phyloP scores from a whole-genome alignment of 169 alveolate species.

The Plasmodium vivax region DNA sequence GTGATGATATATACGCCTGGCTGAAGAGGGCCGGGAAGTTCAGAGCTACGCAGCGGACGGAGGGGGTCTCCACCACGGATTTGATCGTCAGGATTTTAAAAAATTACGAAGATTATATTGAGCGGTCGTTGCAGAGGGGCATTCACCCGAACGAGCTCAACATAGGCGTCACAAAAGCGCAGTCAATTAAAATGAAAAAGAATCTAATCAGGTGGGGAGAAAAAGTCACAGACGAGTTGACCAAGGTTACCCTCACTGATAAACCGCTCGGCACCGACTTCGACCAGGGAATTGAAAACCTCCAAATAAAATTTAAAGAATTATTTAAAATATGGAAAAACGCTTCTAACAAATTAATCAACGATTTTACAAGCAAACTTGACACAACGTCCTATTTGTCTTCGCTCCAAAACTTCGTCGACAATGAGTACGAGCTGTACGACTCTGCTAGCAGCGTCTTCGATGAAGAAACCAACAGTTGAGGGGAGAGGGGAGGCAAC shows the following conservation, averaged over 20 bases:
- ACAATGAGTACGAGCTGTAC: constrained; percentile 23
- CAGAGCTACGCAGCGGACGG: constrained; percentile 92
- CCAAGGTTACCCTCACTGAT: constrained; percentile 91
- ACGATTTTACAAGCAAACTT: constrained; percentile 68
- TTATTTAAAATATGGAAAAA: constrained; percentile 73
- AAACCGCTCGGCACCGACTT: constrained; percentile 79
- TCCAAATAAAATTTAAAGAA: constrained; percentile 69
- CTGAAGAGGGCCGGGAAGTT: constrained; percentile 91
- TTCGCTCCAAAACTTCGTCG: constrained; percentile 39
- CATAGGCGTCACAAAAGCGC: constrained; percentile 92
- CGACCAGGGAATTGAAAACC: constrained; percentile 72
- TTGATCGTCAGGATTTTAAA: constrained; percentile 93
- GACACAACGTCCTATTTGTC: constrained; percentile 59
- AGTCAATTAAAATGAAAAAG: constrained; percentile 90
- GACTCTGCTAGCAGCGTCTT: constrained; percentile 47
- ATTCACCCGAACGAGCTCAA: constrained; percentile 93
- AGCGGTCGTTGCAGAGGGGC: constrained; percentile 94
- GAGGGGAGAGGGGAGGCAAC: neutral
- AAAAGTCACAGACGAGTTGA: constrained; percentile 89
- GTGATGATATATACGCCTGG: constrained; percentile 91
- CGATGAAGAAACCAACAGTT: constrained; percentile 51
- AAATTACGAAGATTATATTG: constrained; percentile 95
- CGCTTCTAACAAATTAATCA: constrained; percentile 68
- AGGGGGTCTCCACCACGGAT: constrained; percentile 96
- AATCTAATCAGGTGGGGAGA: constrained; percentile 90